A percentile compares a stretch with the other conserved stretches of the same genome.
Conservation (phyloP, 495 filamentous ascomycete species). For the Bryoglossum gracile region DNA sequence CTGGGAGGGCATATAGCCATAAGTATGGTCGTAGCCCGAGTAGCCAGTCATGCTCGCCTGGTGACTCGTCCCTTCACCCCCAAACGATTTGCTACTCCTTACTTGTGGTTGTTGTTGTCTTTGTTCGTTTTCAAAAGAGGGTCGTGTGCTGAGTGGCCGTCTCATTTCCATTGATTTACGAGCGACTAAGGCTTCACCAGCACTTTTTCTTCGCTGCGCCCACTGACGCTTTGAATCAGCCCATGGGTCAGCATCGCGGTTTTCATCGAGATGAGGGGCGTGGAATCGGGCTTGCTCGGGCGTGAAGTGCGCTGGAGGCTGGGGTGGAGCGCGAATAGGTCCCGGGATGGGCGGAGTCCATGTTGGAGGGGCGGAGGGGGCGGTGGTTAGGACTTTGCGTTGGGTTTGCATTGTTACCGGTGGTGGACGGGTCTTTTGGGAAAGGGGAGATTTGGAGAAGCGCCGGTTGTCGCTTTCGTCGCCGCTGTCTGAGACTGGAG, state of each 20-base stretch:
- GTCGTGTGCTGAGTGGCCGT: background rate
- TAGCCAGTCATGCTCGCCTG: background rate
- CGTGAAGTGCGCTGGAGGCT: background rate
- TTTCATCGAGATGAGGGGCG: no score
- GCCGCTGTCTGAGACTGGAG: no score
- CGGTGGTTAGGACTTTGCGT: background rate
- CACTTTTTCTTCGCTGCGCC: background rate
- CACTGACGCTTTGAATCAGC: background rate
- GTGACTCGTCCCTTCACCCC: background rate
- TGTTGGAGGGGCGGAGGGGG: background rate
- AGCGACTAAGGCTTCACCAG: background rate
- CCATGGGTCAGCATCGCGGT: background rate
- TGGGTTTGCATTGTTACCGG: slow-evolving; percentile 4
- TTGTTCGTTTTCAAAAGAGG: background rate
- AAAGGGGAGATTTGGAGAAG: no score
- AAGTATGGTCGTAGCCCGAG: background rate
- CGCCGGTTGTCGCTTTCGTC: no score
- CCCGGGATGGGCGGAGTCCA: no score
- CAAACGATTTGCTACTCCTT: background rate
- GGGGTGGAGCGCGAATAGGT: background rate
- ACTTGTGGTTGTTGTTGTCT: background rate
- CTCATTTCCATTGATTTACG: background rate
- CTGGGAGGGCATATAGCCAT: background rate
- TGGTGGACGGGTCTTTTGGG: no score
- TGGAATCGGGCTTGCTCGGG: no score